Conservation (phyloP, 139 green algal species). For the Micractinium sp. region DNA sequence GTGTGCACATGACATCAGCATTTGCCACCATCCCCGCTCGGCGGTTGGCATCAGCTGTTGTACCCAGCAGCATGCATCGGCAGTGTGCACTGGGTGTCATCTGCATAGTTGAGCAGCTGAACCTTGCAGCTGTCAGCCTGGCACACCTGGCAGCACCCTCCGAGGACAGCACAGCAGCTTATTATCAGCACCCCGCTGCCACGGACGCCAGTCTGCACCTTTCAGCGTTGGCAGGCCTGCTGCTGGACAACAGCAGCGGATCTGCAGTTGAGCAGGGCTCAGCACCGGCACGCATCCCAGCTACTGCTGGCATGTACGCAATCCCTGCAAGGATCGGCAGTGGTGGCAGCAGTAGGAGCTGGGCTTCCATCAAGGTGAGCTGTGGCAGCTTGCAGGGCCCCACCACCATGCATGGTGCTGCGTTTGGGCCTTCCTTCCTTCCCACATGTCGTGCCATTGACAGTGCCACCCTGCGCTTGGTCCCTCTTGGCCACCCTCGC, state of each 20-base stretch:
- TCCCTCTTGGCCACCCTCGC: too few species aligned
- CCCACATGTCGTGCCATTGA: too few species aligned
- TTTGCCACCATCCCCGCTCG: not conserved
- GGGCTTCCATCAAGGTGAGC: slow-evolving; percentile 3
- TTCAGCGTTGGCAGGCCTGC: not conserved
- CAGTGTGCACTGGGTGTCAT: not conserved
- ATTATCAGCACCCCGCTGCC: slow-evolving; percentile 13
- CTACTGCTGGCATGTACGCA: not conserved
- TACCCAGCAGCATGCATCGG: not conserved
- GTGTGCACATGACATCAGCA: not conserved
- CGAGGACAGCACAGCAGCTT: not conserved
- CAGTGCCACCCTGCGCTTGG: too few species aligned
- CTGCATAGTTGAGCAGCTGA: not conserved
- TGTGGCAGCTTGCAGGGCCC: too few species aligned
- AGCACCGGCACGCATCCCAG: not conserved
- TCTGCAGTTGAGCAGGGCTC: not conserved
- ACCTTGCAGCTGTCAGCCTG: not conserved
- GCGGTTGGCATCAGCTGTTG: not conserved
- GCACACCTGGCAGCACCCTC: not conserved
- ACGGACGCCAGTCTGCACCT: slow-evolving; percentile 27
- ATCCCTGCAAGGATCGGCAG: not conserved
- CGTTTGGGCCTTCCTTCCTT: too few species aligned
- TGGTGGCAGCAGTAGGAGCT: slow-evolving; percentile 5
- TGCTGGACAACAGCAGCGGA: not conserved
- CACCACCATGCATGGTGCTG: too few species aligned